Evolutionary conservation across 2,329 filamentous ascomycete species (phyloP), one percentile per base, ranked within the genome.

Genomic region (Aspergillus sp.): DNA sequence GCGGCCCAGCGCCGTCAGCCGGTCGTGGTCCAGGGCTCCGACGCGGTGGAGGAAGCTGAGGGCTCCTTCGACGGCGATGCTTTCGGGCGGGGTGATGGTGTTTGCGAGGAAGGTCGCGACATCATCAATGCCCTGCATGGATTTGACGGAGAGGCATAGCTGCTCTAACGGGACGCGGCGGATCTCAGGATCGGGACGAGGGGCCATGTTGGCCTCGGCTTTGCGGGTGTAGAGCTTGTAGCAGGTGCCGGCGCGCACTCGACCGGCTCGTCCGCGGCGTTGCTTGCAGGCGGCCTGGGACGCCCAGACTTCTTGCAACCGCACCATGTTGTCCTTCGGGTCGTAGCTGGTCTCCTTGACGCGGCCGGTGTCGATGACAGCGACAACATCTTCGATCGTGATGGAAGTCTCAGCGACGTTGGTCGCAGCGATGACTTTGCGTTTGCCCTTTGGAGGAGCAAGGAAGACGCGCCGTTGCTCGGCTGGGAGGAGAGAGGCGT

Each of bases 371-470:
- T 99, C 94, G 58, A 99, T 93, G 43, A 99, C 94, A 2, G 90
- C 93, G 2, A 97, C 89, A 49, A 99, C 89, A 67, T 99, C 94
- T 67, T 97, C 92, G 55, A 99, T 99, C 0, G 94, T 99, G 69
- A 99, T 97, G 2, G 94, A 97, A 0, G 94, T 99, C 71, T 99
- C 94, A 2, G 94, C 94, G 2, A 99, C 93, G 64, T 99, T 99
- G 42, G 94, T 99, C 1, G 94, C 90, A 5, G 93, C 89, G 31
- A 99, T 89, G 11, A 99, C 84, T 73, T 99, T 99, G 32, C 94
- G 83, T 72, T 90, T 92, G 0, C 91, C 91, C 2, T 76, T 70
- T 0, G 93, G 92, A 4, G 94, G 76, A 13, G 80, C 79, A 23
- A 84, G 80, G 68, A 99, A 99, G 0, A 99, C 94, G 20, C 85